These are phyloP conservation scores for Cucumis sativus DNA, from an alignment of 306 rosid species.

Conservation along the genomic window DNA sequence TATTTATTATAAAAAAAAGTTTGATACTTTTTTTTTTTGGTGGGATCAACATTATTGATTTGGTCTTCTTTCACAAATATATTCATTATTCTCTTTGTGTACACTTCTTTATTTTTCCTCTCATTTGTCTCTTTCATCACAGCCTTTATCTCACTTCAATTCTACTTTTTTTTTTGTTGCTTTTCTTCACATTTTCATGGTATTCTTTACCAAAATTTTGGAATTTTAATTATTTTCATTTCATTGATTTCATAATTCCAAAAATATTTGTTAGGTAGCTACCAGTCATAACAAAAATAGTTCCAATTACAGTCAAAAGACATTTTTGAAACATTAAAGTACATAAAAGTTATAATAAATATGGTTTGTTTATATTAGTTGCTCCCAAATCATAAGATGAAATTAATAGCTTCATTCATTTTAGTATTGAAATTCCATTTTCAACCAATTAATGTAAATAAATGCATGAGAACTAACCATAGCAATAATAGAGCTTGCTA, in stretches of 20 bases:
- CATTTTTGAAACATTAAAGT: background rate
- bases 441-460: background rate
- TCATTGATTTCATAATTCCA: background rate
- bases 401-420: no score
- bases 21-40: no score
- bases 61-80: no score
- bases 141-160: no score
- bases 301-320: background rate
- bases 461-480: no score
- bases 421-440: background rate
- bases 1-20: no score
- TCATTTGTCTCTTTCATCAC: background rate
- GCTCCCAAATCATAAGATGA: background rate
- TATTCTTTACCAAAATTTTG: no score
- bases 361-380: background rate
- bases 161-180: no score
- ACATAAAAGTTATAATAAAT: background rate
- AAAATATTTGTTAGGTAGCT: background rate
- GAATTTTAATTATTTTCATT: background rate
- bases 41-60: no score
- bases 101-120: background rate
- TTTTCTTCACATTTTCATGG: no score
- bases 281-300: background rate
- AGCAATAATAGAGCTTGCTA: no score
- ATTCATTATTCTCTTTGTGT: background rate